These are phyloP conservation scores for Pythium apleroticum DNA, from an alignment of 352 stramenopile genomes.

Conservation along the genomic window DNA sequence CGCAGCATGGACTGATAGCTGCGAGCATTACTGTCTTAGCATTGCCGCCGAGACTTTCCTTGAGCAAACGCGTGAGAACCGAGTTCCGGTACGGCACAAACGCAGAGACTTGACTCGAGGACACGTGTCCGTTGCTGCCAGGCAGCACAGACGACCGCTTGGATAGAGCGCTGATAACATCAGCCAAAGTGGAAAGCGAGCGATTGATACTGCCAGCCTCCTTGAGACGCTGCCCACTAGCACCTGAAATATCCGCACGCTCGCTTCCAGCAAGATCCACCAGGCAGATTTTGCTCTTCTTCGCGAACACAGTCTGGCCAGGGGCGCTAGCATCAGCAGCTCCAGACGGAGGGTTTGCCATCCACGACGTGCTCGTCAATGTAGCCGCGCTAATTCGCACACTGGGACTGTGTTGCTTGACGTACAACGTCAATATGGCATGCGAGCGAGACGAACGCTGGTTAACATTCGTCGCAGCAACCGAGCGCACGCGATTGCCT, in stretches of 20 bases:
- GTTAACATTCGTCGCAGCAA: slow-evolving; percentile 49
- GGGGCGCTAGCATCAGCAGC: not conserved
- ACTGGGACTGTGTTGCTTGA: slow-evolving; percentile 33
- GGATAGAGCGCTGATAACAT: slow-evolving; percentile 79
- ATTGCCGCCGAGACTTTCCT: slow-evolving; percentile 79
- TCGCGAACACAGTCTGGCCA: slow-evolving; percentile 19
- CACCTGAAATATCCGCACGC: slow-evolving; percentile 48
- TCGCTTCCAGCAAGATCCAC: slow-evolving; percentile 78
- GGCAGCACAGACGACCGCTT: slow-evolving; percentile 28
- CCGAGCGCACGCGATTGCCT: slow-evolving; percentile 56
- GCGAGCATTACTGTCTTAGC: slow-evolving; percentile 87
- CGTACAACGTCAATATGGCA: slow-evolving; percentile 59
- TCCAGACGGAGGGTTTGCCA: not conserved
- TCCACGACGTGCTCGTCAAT: not conserved
- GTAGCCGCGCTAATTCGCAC: not conserved
- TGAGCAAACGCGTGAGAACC: slow-evolving; percentile 80
- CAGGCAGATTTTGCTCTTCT: slow-evolving; percentile 69
- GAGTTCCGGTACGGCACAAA: slow-evolving; percentile 91
- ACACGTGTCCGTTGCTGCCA: not conserved
- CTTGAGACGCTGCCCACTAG: slow-evolving; percentile 49
- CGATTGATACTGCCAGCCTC: slow-evolving; percentile 83
- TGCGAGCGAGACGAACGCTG: slow-evolving; percentile 58
- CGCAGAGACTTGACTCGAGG: slow-evolving; percentile 22
- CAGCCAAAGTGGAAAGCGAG: slow-evolving; percentile 78
- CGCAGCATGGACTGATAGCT: slow-evolving; percentile 78